Evolutionary conservation across 768 basidiomycete species (phyloP).

Genomic region (Boletus speciosus): DNA sequence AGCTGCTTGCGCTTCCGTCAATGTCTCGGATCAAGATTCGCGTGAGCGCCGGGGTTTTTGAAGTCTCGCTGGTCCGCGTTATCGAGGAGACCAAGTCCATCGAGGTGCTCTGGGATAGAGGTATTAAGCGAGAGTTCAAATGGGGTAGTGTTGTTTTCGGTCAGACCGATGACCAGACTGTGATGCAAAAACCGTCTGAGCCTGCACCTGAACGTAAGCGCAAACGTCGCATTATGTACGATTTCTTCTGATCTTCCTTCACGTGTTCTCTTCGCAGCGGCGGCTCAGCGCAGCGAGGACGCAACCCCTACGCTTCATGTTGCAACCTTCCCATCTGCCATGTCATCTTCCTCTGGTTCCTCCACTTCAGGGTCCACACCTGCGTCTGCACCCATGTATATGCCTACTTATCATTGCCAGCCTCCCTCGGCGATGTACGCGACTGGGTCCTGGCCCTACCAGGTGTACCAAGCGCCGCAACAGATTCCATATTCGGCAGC

Average conservation of each 20-base stretch:
- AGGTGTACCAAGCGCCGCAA: slow-evolving; percentile 20
- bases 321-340: slow-evolving; percentile 22
- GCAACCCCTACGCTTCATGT: slow-evolving; percentile 19
- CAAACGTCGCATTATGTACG: background rate
- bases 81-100: slow-evolving; percentile 67
- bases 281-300: slow-evolving; percentile 10
- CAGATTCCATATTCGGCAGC: slow-evolving; percentile 19
- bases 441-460: slow-evolving; percentile 34
- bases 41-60: slow-evolving; percentile 79
- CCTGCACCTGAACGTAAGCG: slow-evolving; percentile 48
- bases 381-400: slow-evolving; percentile 19
- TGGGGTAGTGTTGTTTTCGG: slow-evolving; percentile 81
- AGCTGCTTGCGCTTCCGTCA: slow-evolving; percentile 63
- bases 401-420: slow-evolving; percentile 20
- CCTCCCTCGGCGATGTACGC: slow-evolving; percentile 17
- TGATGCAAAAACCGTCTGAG: slow-evolving; percentile 70
- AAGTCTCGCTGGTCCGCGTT: slow-evolving; percentile 74
- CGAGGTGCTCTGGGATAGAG: slow-evolving; percentile 79
- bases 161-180: slow-evolving; percentile 58
- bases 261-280: slow-evolving; percentile 12
- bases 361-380: slow-evolving; percentile 18
- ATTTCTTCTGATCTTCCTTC: slow-evolving; percentile 9
- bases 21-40: slow-evolving; percentile 83
- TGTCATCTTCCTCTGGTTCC: slow-evolving; percentile 19
- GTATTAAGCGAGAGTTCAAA: slow-evolving; percentile 72